Base-by-base conservation (phyloP, 2,329 filamentous ascomycete species). In the Cercospora sp. region DNA sequence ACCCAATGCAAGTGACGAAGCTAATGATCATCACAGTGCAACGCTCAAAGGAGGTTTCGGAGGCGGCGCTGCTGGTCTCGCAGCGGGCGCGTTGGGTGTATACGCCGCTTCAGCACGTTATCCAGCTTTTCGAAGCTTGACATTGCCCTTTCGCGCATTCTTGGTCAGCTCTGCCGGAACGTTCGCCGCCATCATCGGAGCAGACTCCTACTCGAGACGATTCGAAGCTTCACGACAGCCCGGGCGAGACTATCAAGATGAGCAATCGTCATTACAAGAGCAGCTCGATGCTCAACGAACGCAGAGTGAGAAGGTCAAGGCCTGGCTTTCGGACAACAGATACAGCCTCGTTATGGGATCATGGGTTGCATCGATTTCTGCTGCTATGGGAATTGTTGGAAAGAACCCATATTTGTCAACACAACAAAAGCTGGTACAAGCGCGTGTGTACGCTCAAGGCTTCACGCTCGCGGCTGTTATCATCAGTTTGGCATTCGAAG, bases 391-490 rank as follows among this genome's bases (percentile, higher is more conserved):
- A 65, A 79, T 96, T 31, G 93, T 97, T 71, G 88, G 90, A 76
- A 87, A 92, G 70, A 92, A 92, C 79, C 89, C 87, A 72, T 91
- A 90, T 78, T 84, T 96, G 58, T 87, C 86, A 60, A 89, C 88
- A 2, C 83, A 87, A 69, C 94, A 97, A 84, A 97, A 97, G 85
- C 83, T 97, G 23, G 94, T 97, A 16, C 94, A 97, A 85, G 94
- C 93, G 26, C 90, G 94, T 87, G 91, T 97, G 72, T 97, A 97
- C 81, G 94, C 94, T 3, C 94, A 97, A 83, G 93, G 91, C 5
- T 83, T 96, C 74, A 96, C 94, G 5, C 84, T 97, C 58, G 91
- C 90, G 71, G 92, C 97, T 62, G 84, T 97, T 66, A 87, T 96
- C 77, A 88, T 92, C 66, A 91, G 89, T 33, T 93, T 94, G 58